Evolutionary conservation across 2,329 filamentous ascomycete species (phyloP).

Genomic region (Xylaria sp.): DNA sequence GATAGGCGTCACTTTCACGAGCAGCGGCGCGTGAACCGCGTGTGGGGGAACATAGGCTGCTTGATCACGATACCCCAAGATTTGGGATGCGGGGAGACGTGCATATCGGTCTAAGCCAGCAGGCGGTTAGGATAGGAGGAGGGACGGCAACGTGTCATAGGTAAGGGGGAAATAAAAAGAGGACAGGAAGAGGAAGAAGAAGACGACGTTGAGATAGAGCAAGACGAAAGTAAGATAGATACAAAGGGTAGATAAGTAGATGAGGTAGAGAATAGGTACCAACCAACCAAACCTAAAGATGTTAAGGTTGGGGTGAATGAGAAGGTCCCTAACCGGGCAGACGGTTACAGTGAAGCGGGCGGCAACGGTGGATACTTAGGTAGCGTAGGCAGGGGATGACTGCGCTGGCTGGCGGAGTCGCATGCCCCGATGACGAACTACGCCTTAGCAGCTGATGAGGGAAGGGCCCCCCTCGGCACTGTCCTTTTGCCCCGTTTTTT

Average conservation of each 20-base stretch:
- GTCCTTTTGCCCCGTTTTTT: too few relatives aligned
- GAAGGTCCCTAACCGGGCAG: neutral
- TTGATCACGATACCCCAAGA: conserved; percentile 40
- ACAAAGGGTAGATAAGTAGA: too few relatives aligned
- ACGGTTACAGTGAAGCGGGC: neutral
- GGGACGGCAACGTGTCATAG: neutral
- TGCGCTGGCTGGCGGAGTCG: conserved; percentile 16
- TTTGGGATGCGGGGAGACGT: conserved; percentile 41
- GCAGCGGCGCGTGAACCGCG: conserved; percentile 36
- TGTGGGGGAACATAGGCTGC: conserved; percentile 33
- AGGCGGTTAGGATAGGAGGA: conserved; percentile 1
- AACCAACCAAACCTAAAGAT: conserved; percentile 2
- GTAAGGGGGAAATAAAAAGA: too few relatives aligned
- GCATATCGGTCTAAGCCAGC: conserved; percentile 39
- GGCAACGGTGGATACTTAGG: neutral
- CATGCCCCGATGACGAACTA: conserved; percentile 31
- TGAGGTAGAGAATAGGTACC: too few relatives aligned
- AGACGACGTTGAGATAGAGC: neutral
- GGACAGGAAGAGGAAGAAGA: too few relatives aligned
- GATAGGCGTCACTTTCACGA: conserved; percentile 19
- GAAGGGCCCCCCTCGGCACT: too few relatives aligned
- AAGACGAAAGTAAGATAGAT: neutral
- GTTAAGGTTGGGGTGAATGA: conserved; percentile 3
- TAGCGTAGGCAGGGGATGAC: neutral
- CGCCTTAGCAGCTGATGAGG: conserved; percentile 14